Conservation (phyloP, 164 flowering plant genomes). For the Nelumbo lutea region DNA sequence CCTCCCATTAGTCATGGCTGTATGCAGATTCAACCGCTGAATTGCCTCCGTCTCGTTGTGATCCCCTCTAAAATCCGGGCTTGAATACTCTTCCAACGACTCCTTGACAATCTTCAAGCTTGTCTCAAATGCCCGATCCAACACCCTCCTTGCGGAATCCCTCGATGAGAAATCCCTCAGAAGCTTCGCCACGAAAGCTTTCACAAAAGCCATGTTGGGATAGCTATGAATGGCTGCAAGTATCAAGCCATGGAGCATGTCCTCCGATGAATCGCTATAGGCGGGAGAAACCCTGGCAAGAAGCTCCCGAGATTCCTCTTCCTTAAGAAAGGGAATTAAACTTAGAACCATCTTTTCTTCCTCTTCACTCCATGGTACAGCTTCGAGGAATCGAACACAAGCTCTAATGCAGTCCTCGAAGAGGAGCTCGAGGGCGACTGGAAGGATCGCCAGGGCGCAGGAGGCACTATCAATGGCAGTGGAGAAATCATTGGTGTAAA, state of each 20-base stretch:
- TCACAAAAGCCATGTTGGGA: neutral
- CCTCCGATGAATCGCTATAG: neutral
- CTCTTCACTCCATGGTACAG: conserved; percentile 1
- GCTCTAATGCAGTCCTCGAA: neutral
- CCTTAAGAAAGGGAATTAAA: neutral
- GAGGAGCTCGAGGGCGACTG: neutral
- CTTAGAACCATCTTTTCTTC: neutral
- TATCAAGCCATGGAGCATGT: neutral
- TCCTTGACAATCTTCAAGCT: neutral
- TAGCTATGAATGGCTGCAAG: neutral
- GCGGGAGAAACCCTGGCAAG: neutral
- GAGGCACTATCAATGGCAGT: neutral
- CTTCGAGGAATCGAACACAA: neutral
- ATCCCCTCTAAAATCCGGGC: too few relatives aligned
- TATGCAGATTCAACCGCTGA: neutral
- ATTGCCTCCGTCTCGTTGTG: neutral
- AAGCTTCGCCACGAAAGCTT: neutral
- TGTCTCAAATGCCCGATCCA: neutral
- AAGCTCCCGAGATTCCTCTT: conserved; percentile 1
- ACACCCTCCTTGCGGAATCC: neutral
- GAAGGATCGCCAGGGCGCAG: neutral
- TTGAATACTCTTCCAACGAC: neutral
- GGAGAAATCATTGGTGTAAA: neutral
- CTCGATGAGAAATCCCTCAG: neutral
- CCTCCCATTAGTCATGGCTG: neutral